Conservation (phyloP, 83 land plant genomes). For the Larix sibirica region DNA sequence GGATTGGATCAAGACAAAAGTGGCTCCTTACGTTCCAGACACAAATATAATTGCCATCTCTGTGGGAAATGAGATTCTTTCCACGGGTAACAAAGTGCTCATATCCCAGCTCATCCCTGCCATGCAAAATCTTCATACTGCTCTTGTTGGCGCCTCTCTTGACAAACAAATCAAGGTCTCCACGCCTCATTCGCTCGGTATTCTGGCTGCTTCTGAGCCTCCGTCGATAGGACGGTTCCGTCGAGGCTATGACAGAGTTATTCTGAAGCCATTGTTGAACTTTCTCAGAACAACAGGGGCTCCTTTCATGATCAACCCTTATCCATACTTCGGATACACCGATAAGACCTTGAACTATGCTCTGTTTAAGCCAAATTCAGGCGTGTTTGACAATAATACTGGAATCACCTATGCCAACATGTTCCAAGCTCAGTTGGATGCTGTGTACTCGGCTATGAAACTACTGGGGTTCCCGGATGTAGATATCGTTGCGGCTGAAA, state of each 20-base stretch:
- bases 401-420: constrained; percentile 55
- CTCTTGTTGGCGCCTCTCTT: constrained; percentile 34
- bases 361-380: constrained; percentile 46
- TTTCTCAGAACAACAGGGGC: constrained; percentile 52
- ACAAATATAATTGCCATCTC: constrained; percentile 40
- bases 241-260: constrained; percentile 17
- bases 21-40: constrained; percentile 33
- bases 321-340: constrained; percentile 61
- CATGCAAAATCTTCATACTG: constrained; percentile 13
- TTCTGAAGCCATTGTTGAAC: constrained; percentile 51
- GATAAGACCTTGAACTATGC: constrained; percentile 47
- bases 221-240: constrained; percentile 63
- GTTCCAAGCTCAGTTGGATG: constrained; percentile 75
- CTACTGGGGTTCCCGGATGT: constrained; percentile 27
- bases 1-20: constrained; percentile 38
- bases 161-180: constrained; percentile 53
- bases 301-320: constrained; percentile 65
- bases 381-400: constrained; percentile 36
- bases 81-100: too few species aligned
- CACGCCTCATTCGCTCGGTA: constrained; percentile 60
- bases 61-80: constrained; percentile 41
- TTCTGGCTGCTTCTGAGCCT: constrained; percentile 48
- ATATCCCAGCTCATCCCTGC: too few species aligned
- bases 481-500: constrained; percentile 64
- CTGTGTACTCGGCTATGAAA: constrained; percentile 58